A percentile compares a stretch with the other conserved stretches of the same genome.
Evolutionary conservation across 106 monocot genomes (phyloP).

Genomic region (Hemerocallis citrina): DNA sequence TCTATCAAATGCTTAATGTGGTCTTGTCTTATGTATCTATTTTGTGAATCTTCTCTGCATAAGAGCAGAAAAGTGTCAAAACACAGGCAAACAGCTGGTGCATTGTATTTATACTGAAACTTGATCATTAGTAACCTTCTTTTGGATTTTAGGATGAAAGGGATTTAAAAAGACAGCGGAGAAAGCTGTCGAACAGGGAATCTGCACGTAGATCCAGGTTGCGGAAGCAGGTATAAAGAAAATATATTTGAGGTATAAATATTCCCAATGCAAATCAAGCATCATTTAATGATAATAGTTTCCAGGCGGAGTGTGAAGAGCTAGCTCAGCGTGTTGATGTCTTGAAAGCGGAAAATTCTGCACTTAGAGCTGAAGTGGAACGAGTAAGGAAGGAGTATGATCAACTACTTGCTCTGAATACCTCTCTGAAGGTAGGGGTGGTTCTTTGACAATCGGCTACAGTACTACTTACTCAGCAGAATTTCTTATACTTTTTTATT

Average conservation of each 20-base stretch:
- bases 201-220: constrained; percentile 83
- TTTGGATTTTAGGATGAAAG: constrained; percentile 67
- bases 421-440: constrained; percentile 46
- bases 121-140: constrained; percentile 3
- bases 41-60: neutral
- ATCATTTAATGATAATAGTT: neutral
- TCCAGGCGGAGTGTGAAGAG: constrained; percentile 83
- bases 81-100: neutral
- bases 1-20: too few relatives aligned
- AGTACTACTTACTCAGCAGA: too few relatives aligned
- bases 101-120: neutral
- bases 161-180: constrained; percentile 71
- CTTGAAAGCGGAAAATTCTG: constrained; percentile 61
- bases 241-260: neutral
- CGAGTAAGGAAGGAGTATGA: constrained; percentile 45
- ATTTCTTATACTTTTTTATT: neutral
- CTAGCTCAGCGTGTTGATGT: constrained; percentile 55
- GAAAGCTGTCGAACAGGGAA: constrained; percentile 90
- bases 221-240: constrained; percentile 64
- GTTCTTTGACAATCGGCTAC: neutral
- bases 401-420: constrained; percentile 46
- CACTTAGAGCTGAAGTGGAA: constrained; percentile 48
- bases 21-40: neutral
- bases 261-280: neutral
- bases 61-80: neutral